Evolutionary conservation across 2,329 filamentous ascomycete species (phyloP).

Genomic region (Beauveria caledonica): DNA sequence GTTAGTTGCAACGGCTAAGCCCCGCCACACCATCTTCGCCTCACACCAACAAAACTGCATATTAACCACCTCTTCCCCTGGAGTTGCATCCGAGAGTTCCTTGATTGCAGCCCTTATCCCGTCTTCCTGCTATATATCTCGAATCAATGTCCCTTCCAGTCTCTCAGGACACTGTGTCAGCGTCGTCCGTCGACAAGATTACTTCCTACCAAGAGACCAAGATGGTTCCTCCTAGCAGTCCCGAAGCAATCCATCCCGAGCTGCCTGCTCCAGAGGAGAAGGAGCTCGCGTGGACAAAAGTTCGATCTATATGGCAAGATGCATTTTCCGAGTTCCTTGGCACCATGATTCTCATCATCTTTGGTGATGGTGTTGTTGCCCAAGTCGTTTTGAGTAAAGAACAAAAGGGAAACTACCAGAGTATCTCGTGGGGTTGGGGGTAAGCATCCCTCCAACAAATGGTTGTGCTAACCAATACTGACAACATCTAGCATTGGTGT

Average conservation of each 20-base stretch:
- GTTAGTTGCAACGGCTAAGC: constrained; percentile 4
- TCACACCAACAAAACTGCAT: neutral
- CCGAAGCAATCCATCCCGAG: constrained; percentile 11
- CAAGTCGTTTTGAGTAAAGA: constrained; percentile 53
- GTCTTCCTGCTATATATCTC: constrained; percentile 11
- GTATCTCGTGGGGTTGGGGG: constrained; percentile 43
- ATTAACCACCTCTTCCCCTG: constrained; percentile 11
- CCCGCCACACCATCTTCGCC: neutral
- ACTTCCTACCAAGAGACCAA: constrained; percentile 22
- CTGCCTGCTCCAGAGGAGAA: constrained; percentile 16
- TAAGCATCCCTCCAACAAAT: constrained; percentile 21
- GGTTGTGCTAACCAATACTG: neutral
- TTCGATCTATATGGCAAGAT: constrained; percentile 45
- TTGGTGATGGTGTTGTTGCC: constrained; percentile 63
- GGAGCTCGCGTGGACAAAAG: constrained; percentile 39
- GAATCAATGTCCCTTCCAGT: constrained; percentile 23
- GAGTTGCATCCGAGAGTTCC: constrained; percentile 3
- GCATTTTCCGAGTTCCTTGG: constrained; percentile 61
- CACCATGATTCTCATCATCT: constrained; percentile 59
- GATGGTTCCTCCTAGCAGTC: constrained; percentile 19
- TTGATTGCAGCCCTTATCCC: neutral
- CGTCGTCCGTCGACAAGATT: constrained; percentile 26
- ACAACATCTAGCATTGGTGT: constrained; percentile 46
- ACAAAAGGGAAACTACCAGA: constrained; percentile 40
- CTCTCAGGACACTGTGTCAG: constrained; percentile 25